These are phyloP conservation scores for Pulveroboletus sp. DNA, from an alignment of 768 basidiomycete genomes.

Conservation along the genomic window DNA sequence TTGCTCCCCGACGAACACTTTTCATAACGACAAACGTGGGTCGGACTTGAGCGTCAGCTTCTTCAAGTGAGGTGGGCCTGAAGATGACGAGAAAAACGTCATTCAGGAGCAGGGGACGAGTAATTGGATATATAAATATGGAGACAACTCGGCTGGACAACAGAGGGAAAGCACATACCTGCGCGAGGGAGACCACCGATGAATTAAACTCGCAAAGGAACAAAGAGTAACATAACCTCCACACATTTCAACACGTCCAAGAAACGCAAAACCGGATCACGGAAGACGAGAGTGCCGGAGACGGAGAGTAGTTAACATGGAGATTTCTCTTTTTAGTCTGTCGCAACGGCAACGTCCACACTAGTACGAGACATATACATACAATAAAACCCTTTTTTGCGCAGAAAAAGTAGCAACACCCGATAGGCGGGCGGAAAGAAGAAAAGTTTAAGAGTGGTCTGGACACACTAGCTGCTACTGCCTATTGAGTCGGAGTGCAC, in stretches of 20 bases:
- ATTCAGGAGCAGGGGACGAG: not conserved
- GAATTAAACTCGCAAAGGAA: too few species aligned
- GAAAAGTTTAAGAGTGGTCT: not conserved
- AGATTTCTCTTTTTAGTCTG: not conserved
- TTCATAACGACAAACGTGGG: constrained; percentile 3
- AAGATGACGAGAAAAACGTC: not conserved
- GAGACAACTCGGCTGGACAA: not conserved
- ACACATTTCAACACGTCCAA: not conserved
- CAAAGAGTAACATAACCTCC: not conserved
- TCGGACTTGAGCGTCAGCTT: not conserved
- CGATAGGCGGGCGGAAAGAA: not conserved
- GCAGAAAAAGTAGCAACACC: not conserved
- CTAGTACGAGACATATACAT: not conserved
- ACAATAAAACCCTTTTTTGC: constrained; percentile 2
- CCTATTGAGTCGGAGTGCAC: constrained; percentile 7
- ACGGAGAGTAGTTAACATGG: not conserved
- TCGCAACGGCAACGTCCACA: not conserved
- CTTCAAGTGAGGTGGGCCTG: too few species aligned
- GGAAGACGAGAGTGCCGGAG: not conserved
- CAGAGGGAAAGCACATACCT: not conserved
- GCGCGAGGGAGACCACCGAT: too few species aligned
- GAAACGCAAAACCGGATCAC: not conserved
- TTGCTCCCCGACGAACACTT: too few species aligned
- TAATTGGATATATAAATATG: not conserved
- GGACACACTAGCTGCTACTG: not conserved